Base-by-base conservation (phyloP, 2,329 filamentous ascomycete species). In the Neofusicoccum cordaticola region DNA sequence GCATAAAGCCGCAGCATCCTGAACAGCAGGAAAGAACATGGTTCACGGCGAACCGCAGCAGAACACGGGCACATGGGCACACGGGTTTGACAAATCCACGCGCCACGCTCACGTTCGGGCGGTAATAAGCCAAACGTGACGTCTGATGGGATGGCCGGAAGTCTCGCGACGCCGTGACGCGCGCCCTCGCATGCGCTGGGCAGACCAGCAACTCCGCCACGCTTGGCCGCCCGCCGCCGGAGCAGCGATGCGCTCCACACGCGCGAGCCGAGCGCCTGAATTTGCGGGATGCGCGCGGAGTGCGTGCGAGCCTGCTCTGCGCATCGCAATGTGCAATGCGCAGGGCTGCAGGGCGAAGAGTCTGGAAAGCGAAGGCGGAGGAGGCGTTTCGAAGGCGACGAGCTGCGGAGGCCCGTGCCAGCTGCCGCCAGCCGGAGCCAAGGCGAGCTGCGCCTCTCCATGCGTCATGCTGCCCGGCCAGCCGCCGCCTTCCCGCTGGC, bases 381-480 rank as follows among this genome's bases (percentile, higher is more conserved):
- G 35, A 7, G 12, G 51, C n/a, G 9, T 37, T 17, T 15, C 5
- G 17, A 19, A 45, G 53, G 15, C 27, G 4, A 7, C n/a, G 22
- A 19, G 22, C 8, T n/a, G 48, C 22, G 22, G 15, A 15, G 27
- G 13, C 12, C 13, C 15, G 8, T 8, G 41, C 41, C 3, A 58
- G 56, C 31, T 35, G 42, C 56, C 42, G 56, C 56, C 5, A 31
- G 42, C 41, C 56, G 22, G 42, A 42, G 56, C 56, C 56, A 48
- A 60, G 56, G 15, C n/a, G 42, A 15, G 56, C 56, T 60, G 56
- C 56, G 56, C 56, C 56, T 60, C 56, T 22, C 56, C 27, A 27
- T 60, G 56, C 56, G 56, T 60, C 56, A 60, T 60, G 56, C 42
- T 31, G 27, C 27, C 27, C 27, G 27, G 27, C 27, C 27, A 31